Percentiles rank a stretch among this genome's conserved stretches.
Conservation (phyloP, 257 asterid genomes). For the Fraxinus excelsior region DNA sequence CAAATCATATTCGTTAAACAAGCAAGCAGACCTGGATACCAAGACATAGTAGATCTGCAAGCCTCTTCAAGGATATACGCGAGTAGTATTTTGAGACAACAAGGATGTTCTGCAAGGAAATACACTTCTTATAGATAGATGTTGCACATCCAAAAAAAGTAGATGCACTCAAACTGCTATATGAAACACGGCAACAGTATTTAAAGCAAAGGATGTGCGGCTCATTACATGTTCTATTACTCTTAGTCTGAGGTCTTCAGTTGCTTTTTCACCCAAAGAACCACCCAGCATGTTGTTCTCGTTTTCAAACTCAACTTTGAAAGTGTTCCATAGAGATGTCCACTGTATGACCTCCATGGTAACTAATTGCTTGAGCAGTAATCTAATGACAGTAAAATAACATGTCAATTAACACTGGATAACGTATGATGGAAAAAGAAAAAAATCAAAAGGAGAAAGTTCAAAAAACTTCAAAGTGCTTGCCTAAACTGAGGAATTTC, state of each 20-base stretch:
- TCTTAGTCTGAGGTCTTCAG: slow-evolving; percentile 81
- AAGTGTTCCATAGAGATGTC: slow-evolving; percentile 76
- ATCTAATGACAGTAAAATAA: slow-evolving; percentile 38
- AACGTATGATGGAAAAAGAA: slow-evolving; percentile 8
- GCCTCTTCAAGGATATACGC: slow-evolving; percentile 80
- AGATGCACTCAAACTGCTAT: too few species aligned
- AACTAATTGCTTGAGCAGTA: slow-evolving; percentile 72
- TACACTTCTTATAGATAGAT: background rate
- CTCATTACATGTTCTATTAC: slow-evolving; percentile 85
- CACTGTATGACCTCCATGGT: slow-evolving; percentile 95
- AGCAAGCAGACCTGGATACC: slow-evolving; percentile 57
- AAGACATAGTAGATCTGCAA: slow-evolving; percentile 83
- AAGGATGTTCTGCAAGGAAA: slow-evolving; percentile 79
- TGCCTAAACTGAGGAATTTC: slow-evolving; percentile 90
- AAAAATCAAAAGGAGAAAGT: background rate
- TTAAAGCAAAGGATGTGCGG: background rate
- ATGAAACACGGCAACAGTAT: background rate
- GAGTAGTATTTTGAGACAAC: slow-evolving; percentile 93
- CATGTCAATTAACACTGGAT: slow-evolving; percentile 20
- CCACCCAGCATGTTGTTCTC: slow-evolving; percentile 89
- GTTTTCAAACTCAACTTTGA: slow-evolving; percentile 85
- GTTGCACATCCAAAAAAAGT: too few species aligned
- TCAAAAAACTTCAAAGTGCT: background rate
- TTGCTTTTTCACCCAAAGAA: slow-evolving; percentile 82
- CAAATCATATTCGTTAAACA: background rate